phyloP scores from a whole-genome alignment of 768 basidiomycete genomes.

The Sarcomyxa edulis region DNA sequence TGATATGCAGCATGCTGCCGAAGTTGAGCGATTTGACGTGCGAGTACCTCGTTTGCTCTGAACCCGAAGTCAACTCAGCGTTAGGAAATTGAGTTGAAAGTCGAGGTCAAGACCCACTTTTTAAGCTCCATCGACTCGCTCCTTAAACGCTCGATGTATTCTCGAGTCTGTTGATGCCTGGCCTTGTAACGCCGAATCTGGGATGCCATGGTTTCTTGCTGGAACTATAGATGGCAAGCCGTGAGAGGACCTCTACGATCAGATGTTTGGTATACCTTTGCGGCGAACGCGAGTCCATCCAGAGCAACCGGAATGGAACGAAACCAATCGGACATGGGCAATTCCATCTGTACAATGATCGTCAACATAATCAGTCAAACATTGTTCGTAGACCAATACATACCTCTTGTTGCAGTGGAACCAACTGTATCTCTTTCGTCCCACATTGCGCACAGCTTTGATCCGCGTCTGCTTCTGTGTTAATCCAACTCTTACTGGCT shows the following conservation, averaged over 20 bases:
- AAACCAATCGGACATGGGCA: conserved; percentile 84
- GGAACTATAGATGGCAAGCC: conserved; percentile 57
- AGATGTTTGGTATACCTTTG: conserved; percentile 45
- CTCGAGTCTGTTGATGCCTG: conserved; percentile 51
- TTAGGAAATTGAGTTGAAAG: conserved; percentile 8
- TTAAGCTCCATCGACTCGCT: conserved; percentile 48
- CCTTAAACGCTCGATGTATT: conserved; percentile 47
- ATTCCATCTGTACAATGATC: conserved; percentile 51
- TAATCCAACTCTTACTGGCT: neutral
- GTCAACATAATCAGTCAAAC: neutral
- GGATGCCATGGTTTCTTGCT: conserved; percentile 68
- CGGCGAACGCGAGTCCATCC: conserved; percentile 60
- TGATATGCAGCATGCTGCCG: conserved; percentile 26
- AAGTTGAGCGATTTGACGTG: conserved; percentile 43
- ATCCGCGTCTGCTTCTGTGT: conserved; percentile 47
- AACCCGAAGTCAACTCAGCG: too few species aligned
- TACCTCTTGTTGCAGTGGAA: conserved; percentile 73
- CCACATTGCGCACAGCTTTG: conserved; percentile 75
- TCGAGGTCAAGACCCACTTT: conserved; percentile 38
- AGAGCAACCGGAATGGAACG: conserved; percentile 52
- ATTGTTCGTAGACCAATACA: conserved; percentile 16
- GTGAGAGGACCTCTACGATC: conserved; percentile 5
- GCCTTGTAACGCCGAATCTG: conserved; percentile 61
- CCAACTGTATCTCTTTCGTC: conserved; percentile 54
- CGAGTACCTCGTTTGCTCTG: conserved; percentile 48